Evolutionary conservation across 345 rosid species (phyloP).

Genomic region (Sonneratia alba): DNA sequence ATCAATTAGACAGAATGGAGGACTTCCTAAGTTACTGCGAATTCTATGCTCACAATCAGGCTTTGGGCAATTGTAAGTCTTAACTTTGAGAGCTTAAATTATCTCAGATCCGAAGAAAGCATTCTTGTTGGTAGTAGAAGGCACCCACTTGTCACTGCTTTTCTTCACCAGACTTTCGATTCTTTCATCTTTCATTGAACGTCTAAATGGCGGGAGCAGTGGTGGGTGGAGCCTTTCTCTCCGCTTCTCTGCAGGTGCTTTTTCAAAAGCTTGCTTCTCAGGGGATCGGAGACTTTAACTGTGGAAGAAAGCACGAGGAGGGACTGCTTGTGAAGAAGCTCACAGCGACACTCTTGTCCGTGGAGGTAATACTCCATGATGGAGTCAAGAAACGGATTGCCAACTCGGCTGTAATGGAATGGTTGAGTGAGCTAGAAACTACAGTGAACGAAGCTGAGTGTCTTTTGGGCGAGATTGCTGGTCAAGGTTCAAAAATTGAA

Average conservation of each 20-base stretch:
- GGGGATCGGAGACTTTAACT: background rate
- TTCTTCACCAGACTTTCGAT: background rate
- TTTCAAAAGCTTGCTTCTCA: slow-evolving; percentile 5
- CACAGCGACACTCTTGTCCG: background rate
- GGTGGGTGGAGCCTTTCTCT: slow-evolving; percentile 4
- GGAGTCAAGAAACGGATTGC: slow-evolving; percentile 13
- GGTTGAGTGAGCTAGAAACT: slow-evolving; percentile 17
- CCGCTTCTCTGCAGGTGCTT: slow-evolving; percentile 11
- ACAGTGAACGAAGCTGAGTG: slow-evolving; percentile 9
- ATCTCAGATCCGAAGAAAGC: too few relatives aligned
- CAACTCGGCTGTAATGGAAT: background rate
- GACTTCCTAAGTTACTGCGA: too few relatives aligned
- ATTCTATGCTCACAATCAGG: too few relatives aligned
- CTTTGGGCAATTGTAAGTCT: too few relatives aligned
- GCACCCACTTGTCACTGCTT: background rate
- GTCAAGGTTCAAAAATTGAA: background rate
- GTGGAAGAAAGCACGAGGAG: background rate
- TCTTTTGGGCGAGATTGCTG: slow-evolving; percentile 11
- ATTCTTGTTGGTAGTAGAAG: too few relatives aligned
- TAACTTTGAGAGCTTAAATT: too few relatives aligned
- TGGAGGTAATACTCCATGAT: slow-evolving; percentile 10
- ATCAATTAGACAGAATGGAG: too few relatives aligned
- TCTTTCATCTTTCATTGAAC: background rate
- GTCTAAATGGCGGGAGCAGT: background rate
- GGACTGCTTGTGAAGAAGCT: slow-evolving; percentile 8